These are phyloP conservation scores for Botrytis cinerea DNA, from an alignment of 2,329 filamentous ascomycete species.

Conservation along the genomic window DNA sequence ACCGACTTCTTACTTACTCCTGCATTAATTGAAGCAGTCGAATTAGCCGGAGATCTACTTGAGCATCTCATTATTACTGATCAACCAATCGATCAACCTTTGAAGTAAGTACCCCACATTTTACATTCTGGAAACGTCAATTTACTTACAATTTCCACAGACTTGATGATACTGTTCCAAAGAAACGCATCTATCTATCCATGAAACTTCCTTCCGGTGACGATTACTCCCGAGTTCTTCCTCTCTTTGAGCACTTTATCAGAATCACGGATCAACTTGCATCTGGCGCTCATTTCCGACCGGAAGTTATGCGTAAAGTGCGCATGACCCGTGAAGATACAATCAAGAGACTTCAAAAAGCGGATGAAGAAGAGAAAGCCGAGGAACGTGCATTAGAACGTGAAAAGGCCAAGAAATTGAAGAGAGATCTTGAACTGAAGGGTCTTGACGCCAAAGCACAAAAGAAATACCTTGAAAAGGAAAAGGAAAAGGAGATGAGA, in stretches of 20 bases:
- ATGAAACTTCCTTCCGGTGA: slow-evolving; percentile 66
- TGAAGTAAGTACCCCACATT: slow-evolving; percentile 60
- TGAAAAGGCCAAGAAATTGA: slow-evolving; percentile 80
- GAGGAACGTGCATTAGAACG: slow-evolving; percentile 74
- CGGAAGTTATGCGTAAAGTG: slow-evolving; percentile 86
- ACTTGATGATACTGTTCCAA: slow-evolving; percentile 78
- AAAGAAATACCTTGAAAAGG: slow-evolving; percentile 81
- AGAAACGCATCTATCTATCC: slow-evolving; percentile 84
- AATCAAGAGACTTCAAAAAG: slow-evolving; percentile 75
- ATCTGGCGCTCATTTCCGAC: slow-evolving; percentile 77
- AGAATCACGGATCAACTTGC: slow-evolving; percentile 83
- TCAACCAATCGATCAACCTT: slow-evolving; percentile 84
- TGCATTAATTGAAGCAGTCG: slow-evolving; percentile 80
- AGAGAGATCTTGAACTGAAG: slow-evolving; percentile 81
- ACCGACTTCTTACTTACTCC: slow-evolving; percentile 83
- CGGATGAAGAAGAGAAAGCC: slow-evolving; percentile 76
- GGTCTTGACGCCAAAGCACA: slow-evolving; percentile 78
- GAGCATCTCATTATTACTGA: slow-evolving; percentile 90
- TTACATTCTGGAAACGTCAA: not conserved
- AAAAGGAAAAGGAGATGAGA: slow-evolving; percentile 71
- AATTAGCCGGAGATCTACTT: slow-evolving; percentile 74
- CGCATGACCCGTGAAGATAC: slow-evolving; percentile 77
- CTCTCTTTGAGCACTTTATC: slow-evolving; percentile 79
- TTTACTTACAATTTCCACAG: slow-evolving; percentile 47
- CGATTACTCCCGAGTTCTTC: slow-evolving; percentile 66